Percentiles rank a stretch among this genome's conserved stretches.
Conservation (phyloP, 768 basidiomycete species). For the Termitomyces sp. region DNA sequence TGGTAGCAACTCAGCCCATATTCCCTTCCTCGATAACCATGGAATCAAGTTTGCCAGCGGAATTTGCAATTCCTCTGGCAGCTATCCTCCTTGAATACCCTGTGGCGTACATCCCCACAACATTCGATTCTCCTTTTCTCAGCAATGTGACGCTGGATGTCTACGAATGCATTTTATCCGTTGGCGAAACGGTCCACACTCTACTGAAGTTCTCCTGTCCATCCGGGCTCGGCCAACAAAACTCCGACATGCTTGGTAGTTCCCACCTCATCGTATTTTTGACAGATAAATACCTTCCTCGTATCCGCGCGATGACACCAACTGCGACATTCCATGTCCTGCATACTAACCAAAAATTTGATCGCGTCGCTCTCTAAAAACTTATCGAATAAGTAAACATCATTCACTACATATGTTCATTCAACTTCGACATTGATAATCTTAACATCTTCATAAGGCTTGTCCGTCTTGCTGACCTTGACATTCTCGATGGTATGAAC, state of each 20-base stretch:
- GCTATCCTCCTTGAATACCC: slow-evolving; percentile 59
- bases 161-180: slow-evolving; percentile 35
- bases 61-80: slow-evolving; percentile 44
- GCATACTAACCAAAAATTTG: slow-evolving; percentile 30
- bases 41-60: slow-evolving; percentile 18
- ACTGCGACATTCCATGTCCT: slow-evolving; percentile 20
- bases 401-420: slow-evolving; percentile 21
- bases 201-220: slow-evolving; percentile 60
- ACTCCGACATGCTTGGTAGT: slow-evolving; percentile 16
- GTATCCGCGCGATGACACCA: slow-evolving; percentile 20
- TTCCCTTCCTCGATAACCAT: slow-evolving; percentile 21
- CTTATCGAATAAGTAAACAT: not conserved
- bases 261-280: slow-evolving; percentile 25
- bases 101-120: slow-evolving; percentile 39
- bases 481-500: slow-evolving; percentile 91
- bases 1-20: not conserved
- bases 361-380: slow-evolving; percentile 42
- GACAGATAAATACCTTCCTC: slow-evolving; percentile 23
- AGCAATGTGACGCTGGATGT: slow-evolving; percentile 41
- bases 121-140: slow-evolving; percentile 32
- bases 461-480: slow-evolving; percentile 78
- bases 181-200: slow-evolving; percentile 20
- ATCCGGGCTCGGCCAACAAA: slow-evolving; percentile 16
- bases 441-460: slow-evolving; percentile 92
- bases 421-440: slow-evolving; percentile 77